phyloP scores from a whole-genome alignment of 2,329 filamentous ascomycete genomes.

The Amylocarpus encephaloides region DNA sequence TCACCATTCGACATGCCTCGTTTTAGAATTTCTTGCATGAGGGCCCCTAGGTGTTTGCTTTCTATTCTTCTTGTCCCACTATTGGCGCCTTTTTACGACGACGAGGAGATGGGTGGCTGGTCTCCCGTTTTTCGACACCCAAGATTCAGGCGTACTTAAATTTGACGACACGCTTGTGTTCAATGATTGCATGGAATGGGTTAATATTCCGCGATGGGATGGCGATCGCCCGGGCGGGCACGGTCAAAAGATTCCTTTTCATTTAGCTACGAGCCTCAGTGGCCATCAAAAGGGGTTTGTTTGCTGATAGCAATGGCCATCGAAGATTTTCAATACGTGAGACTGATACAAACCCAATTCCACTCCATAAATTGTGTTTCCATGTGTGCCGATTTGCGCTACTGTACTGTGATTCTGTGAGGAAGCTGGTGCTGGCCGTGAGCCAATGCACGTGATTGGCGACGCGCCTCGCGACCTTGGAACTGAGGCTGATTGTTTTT shows the following conservation, averaged over 20 bases:
- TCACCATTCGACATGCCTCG: conserved; percentile 23
- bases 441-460: neutral
- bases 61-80: conserved; percentile 31
- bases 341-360: conserved; percentile 21
- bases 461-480: no score
- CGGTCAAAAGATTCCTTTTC: conserved; percentile 32
- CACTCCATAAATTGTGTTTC: conserved; percentile 10
- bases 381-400: neutral
- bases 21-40: conserved; percentile 32
- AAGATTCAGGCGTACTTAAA: conserved; percentile 32
- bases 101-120: conserved; percentile 30
- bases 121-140: conserved; percentile 29
- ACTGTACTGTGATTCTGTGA: no score
- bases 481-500: no score
- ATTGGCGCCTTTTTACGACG: conserved; percentile 24
- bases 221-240: conserved; percentile 27
- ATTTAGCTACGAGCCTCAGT: conserved; percentile 24
- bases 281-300: conserved; percentile 29
- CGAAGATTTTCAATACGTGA: conserved; percentile 29
- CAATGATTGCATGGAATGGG: conserved; percentile 32
- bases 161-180: conserved; percentile 30
- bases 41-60: conserved; percentile 28
- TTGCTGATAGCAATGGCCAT: conserved; percentile 29
- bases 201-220: conserved; percentile 27
- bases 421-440: neutral